A percentile compares a stretch with the other conserved stretches of the same genome.
phyloP scores from a whole-genome alignment of 2,329 filamentous ascomycete genomes.

The Bipolaris bicolor region DNA sequence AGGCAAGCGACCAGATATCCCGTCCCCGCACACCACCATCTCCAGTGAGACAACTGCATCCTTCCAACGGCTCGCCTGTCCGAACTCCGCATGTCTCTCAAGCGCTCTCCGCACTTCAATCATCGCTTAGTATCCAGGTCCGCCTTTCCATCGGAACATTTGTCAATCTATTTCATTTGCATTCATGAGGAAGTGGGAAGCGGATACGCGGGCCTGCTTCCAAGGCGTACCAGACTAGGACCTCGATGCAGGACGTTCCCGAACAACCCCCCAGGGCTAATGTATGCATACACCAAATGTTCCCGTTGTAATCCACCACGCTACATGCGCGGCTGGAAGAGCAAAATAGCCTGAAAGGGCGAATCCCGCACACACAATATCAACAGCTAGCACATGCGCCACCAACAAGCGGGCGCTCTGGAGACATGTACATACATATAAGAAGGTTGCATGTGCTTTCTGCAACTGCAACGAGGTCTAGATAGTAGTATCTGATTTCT shows the following conservation, averaged over 20 bases:
- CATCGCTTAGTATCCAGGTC: not conserved
- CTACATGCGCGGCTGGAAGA: not conserved
- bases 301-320: not conserved
- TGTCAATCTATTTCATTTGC: not conserved
- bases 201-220: conserved; percentile 13
- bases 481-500: no score
- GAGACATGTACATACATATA: not conserved
- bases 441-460: not conserved
- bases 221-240: not conserved
- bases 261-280: not conserved
- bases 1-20: no score
- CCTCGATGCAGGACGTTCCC: not conserved
- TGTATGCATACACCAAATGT: not conserved
- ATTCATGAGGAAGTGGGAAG: not conserved
- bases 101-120: not conserved
- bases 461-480: no score
- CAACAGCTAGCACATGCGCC: no score
- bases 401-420: not conserved
- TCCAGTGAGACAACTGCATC: not conserved
- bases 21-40: no score
- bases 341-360: conserved; percentile 20
- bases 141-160: no score
- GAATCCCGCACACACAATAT: not conserved
- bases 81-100: not conserved
- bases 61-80: not conserved